Evolutionary conservation across 2,329 filamentous ascomycete species (phyloP), one percentile per base, ranked within the genome.

Genomic region (Chrysoporthe puriensis): DNA sequence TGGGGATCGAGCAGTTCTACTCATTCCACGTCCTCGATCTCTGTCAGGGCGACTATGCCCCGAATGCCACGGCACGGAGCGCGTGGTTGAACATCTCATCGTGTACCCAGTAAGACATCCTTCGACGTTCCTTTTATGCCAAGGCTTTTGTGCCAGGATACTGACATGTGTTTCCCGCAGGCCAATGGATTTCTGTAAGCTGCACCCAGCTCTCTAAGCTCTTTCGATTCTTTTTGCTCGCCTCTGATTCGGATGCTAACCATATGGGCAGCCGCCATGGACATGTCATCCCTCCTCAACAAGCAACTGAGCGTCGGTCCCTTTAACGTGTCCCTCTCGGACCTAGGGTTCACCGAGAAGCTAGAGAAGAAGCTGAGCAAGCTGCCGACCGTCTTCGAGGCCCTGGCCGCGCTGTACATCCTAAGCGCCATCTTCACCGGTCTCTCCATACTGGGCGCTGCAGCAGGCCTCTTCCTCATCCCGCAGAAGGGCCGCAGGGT

Each of bases 381-480:
- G n/a, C 76, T 87, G 73, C 85, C 86, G 73, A 73, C 74, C 18
- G 77, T 80, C n/a, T 78, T 86, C 4, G 74, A 83, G n/a, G 80
- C 78, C 36, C 75, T 85, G 60, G 83, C 84, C 73, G 75, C 84
- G 62, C 74, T 87, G 66, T 86, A 83, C 74, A 79, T 83, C 52
- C 70, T 86, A 1, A 80, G 77, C 64, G 75, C 79, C 59, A 78
- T 74, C 21, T 77, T 82, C 71, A 76, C 81, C 2, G 83, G 80
- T 13, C 74, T 84, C 2, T 77, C 79, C 43, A 79, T 85, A 73
- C 73, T 86, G 2, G 72, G 74, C 16, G 79, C 76, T 61, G 63
- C 80, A 62, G 76, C 71, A 9, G 77, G 79, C 52, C 69, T 83
- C 66, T 63, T 67, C 69, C 11, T 66, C 54, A 52, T 70, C 63